phyloP scores from a whole-genome alignment of 2,329 filamentous ascomycete genomes.

The Aspergillus sclerotialis region DNA sequence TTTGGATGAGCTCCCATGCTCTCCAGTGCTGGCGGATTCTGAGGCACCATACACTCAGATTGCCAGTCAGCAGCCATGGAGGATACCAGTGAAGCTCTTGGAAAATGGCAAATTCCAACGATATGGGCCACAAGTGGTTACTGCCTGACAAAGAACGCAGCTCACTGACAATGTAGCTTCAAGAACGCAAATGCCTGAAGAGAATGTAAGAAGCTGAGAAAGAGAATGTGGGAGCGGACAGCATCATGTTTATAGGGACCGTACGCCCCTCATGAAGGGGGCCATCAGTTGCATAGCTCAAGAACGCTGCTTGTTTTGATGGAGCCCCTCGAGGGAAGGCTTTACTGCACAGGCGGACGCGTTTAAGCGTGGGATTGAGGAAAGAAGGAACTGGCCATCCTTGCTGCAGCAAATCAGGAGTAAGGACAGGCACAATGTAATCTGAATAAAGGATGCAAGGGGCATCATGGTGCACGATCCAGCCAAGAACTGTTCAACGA shows the following conservation, averaged over 20 bases:
- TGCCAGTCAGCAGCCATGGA: slow-evolving; percentile 37
- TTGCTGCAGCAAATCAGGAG: slow-evolving; percentile 34
- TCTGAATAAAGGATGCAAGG: slow-evolving; percentile 29
- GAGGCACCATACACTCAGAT: slow-evolving; percentile 31
- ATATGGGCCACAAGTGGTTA: slow-evolving; percentile 31
- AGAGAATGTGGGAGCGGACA: slow-evolving; percentile 39
- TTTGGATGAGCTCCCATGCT: slow-evolving; percentile 28
- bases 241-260: slow-evolving; percentile 36
- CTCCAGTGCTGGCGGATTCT: slow-evolving; percentile 30
- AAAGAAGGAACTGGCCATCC: slow-evolving; percentile 22
- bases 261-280: slow-evolving; percentile 23
- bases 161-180: slow-evolving; percentile 25
- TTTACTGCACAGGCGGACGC: slow-evolving; percentile 28
- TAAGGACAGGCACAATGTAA: slow-evolving; percentile 26
- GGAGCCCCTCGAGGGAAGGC: slow-evolving; percentile 30
- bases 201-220: slow-evolving; percentile 38
- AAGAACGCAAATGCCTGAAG: slow-evolving; percentile 33
- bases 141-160: slow-evolving; percentile 33
- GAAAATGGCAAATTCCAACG: slow-evolving; percentile 38
- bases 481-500: slow-evolving; percentile 29
- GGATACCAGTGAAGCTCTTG: slow-evolving; percentile 26
- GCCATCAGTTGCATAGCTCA: slow-evolving; percentile 28
- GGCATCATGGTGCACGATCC: slow-evolving; percentile 25
- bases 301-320: slow-evolving; percentile 26
- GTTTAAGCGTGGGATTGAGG: slow-evolving; percentile 22